phyloP scores from a whole-genome alignment of 306 rosid genomes.

The Rubus idaeus region DNA sequence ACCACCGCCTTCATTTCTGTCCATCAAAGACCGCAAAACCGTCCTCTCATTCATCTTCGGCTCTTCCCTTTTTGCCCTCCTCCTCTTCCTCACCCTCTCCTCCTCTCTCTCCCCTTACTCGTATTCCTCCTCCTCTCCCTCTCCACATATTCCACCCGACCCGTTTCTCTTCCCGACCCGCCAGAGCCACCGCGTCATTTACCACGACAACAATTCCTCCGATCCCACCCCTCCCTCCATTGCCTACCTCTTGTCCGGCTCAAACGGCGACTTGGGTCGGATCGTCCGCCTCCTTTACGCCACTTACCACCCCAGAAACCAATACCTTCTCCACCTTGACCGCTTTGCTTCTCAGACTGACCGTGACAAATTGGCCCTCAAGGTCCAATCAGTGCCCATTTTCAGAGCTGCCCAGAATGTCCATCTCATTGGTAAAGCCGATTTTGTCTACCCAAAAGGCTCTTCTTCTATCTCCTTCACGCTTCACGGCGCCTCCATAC shows the following conservation, averaged over 20 bases:
- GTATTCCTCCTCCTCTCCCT: constrained; percentile 19
- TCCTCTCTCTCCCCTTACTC: constrained; percentile 30
- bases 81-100: constrained; percentile 27
- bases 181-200: constrained; percentile 42
- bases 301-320: constrained; percentile 69
- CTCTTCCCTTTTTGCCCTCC: constrained; percentile 49
- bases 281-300: constrained; percentile 61
- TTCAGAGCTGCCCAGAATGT: constrained; percentile 86
- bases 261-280: constrained; percentile 54
- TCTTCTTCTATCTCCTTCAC: constrained; percentile 63
- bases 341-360: constrained; percentile 60
- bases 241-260: constrained; percentile 76
- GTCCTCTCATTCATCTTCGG: constrained; percentile 48
- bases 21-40: constrained; percentile 58
- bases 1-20: constrained; percentile 6
- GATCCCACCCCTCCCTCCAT: constrained; percentile 68
- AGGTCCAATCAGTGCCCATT: constrained; percentile 54
- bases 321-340: constrained; percentile 83
- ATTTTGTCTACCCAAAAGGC: constrained; percentile 62
- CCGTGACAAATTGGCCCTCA: constrained; percentile 60
- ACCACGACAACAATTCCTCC: constrained; percentile 37
- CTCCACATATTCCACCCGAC: constrained; percentile 45
- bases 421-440: constrained; percentile 76
- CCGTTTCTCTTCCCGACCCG: constrained; percentile 66
- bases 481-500: constrained; percentile 81